Conservation (phyloP, 106 monocot genomes). For the Apostasia shenzhenica region DNA sequence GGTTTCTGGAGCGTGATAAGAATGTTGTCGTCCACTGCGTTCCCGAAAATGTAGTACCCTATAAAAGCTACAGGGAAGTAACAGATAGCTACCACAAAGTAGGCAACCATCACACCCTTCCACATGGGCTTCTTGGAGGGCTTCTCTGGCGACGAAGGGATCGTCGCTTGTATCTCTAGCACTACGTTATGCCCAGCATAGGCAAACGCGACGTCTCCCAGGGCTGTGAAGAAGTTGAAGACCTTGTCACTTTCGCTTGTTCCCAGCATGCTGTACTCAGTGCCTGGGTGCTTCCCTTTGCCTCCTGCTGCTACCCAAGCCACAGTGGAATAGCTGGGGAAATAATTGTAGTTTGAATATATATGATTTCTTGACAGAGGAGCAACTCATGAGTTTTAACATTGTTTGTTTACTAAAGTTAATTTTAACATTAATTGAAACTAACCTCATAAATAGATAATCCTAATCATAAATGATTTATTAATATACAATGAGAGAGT, state of each 20-base stretch:
- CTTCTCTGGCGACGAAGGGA: constrained; percentile 49
- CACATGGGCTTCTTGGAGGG: constrained; percentile 62
- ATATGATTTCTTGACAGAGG: too few species aligned
- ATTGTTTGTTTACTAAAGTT: too few species aligned
- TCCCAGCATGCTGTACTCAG: background rate
- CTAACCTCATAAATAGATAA: too few species aligned
- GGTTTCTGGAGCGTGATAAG: constrained; percentile 38
- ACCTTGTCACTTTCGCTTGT: background rate
- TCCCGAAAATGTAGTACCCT: constrained; percentile 45
- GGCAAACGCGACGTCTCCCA: constrained; percentile 4
- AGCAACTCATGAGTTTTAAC: too few species aligned
- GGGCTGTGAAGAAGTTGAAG: constrained; percentile 1
- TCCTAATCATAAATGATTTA: too few species aligned
- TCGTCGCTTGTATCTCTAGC: constrained; percentile 57
- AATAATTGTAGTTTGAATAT: too few species aligned
- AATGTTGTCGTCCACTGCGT: constrained; percentile 34
- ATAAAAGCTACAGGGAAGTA: constrained; percentile 52
- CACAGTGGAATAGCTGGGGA: constrained; percentile 1
- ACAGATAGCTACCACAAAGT: constrained; percentile 47
- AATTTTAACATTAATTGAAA: too few species aligned
- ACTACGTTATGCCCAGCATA: constrained; percentile 51
- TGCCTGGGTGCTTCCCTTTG: background rate
- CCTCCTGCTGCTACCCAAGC: constrained; percentile 2
- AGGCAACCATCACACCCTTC: constrained; percentile 53
- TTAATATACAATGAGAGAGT: too few species aligned